Percentiles rank a stretch among this genome's conserved stretches.
phyloP scores from a whole-genome alignment of 768 basidiomycete genomes.

The Pulveroboletus sp. region DNA sequence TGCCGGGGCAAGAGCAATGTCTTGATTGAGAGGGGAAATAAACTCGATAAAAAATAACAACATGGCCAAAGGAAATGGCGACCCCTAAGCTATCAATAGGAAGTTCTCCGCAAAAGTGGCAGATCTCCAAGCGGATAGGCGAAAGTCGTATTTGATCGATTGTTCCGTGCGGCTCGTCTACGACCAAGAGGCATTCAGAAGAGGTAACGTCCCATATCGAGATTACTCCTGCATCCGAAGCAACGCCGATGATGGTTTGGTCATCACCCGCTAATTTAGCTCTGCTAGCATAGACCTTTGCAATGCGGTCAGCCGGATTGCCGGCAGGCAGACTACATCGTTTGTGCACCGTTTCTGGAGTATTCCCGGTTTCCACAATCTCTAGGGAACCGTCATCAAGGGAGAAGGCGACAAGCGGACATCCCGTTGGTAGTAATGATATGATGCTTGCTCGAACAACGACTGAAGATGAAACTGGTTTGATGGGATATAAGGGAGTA shows the following conservation, averaged over 20 bases:
- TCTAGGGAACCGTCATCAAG: slow-evolving; percentile 68
- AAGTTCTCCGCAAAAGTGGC: slow-evolving; percentile 68
- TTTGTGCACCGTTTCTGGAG: slow-evolving; percentile 39
- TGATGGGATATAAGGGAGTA: slow-evolving; percentile 34
- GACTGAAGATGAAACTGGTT: slow-evolving; percentile 40
- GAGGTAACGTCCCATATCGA: slow-evolving; percentile 77
- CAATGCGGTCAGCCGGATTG: slow-evolving; percentile 51
- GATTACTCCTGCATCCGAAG: slow-evolving; percentile 63
- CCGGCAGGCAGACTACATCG: slow-evolving; percentile 59
- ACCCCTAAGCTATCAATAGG: slow-evolving; percentile 64
- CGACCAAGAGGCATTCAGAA: slow-evolving; percentile 57
- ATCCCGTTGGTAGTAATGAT: slow-evolving; percentile 45
- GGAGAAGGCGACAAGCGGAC: slow-evolving; percentile 54
- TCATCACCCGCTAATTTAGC: slow-evolving; percentile 49
- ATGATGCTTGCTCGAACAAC: slow-evolving; percentile 51
- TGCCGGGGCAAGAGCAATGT: slow-evolving; percentile 64
- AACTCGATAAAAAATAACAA: slow-evolving; percentile 64
- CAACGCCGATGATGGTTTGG: slow-evolving; percentile 56
- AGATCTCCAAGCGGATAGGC: slow-evolving; percentile 52
- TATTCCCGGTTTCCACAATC: slow-evolving; percentile 49
- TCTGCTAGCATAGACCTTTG: slow-evolving; percentile 51
- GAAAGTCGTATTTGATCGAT: slow-evolving; percentile 62
- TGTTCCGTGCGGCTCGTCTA: slow-evolving; percentile 58
- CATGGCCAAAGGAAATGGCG: slow-evolving; percentile 62
- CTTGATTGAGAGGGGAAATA: slow-evolving; percentile 55